Base-by-base conservation (phyloP, 1,139 yeast species). In the Pichia terricola region DNA sequence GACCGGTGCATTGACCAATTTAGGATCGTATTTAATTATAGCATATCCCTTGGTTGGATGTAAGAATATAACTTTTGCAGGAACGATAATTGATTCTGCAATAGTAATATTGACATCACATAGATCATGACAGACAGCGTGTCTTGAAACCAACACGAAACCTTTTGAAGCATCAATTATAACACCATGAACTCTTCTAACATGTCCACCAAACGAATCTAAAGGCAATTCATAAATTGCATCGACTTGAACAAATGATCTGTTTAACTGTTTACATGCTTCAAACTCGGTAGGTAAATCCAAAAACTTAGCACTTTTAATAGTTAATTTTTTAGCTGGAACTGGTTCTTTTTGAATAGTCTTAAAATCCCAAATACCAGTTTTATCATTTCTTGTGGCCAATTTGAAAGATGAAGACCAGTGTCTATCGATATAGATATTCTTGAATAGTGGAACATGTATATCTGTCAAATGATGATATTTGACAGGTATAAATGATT, bases 41-140 rank as follows among this genome's bases (percentile, higher is more conserved):
- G 94, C 89, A 62, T 84, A 87, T 56, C 88, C 88, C 56, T 83
- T 87, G 43, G 85, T 78, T 32, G 97, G 96, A 58, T 89, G 96
- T 56, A 87, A 68, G 56, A 87, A 88, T 28, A 80, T 81, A 28
- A 87, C 91, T 49, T 78, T 71, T 0, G 83, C 96, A 0, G 94
- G 88, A 26, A 88, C 74, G 53, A 82, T 79, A 26, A 86, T 76
- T 2, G 95, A 81, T 52, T 88, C 96, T 4, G 96, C 95, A 59
- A 89, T 78, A 3, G 89, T 79, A 28, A 89, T 72, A 43, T 78
- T 72, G 26, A 87, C 72, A 61, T 88, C 95, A 54, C 87, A 72
- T 62, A 89, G 71, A 55, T 85, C 95, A 63, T 87, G 94, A 4
- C 96, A 95, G 22, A 88, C 86, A 46, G 76, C 72, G 48, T 80